Percentiles rank a stretch among this genome's conserved stretches.
These are phyloP conservation scores for Litsea cubeba DNA, from an alignment of 164 flowering plant genomes.

Conservation along the genomic window DNA sequence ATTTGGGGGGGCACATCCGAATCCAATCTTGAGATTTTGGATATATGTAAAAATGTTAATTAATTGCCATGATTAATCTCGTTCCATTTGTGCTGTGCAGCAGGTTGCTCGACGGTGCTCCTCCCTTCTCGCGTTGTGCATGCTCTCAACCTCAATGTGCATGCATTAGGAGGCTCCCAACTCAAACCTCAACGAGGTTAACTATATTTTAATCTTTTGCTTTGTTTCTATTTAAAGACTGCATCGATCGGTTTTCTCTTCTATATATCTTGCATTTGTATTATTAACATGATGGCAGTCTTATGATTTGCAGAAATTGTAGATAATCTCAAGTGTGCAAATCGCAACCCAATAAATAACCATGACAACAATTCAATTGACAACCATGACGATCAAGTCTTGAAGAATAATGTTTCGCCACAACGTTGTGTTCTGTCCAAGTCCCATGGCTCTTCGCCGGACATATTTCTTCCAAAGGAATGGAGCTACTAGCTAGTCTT, in stretches of 20 bases:
- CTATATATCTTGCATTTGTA: background rate
- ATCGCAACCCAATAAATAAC: constrained; percentile 6
- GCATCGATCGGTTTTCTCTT: background rate
- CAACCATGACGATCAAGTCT: constrained; percentile 17
- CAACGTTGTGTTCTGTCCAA: constrained; percentile 13
- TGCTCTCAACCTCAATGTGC: constrained; percentile 83
- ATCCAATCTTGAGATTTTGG: too few relatives aligned
- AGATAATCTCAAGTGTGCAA: constrained; percentile 12
- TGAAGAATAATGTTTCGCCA: background rate
- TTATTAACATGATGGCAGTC: background rate
- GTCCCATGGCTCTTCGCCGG: constrained; percentile 34
- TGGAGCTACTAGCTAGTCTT: constrained; percentile 12
- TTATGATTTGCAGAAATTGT: constrained; percentile 25
- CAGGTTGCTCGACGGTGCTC: constrained; percentile 73
- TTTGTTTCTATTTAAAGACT: background rate
- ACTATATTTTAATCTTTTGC: background rate
- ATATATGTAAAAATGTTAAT: too few relatives aligned
- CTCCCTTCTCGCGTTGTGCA: constrained; percentile 72
- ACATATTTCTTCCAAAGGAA: constrained; percentile 75
- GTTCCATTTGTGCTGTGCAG: constrained; percentile 6
- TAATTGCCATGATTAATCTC: background rate
- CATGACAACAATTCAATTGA: constrained; percentile 10
- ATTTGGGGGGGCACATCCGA: too few relatives aligned
- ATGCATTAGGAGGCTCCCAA: constrained; percentile 46
- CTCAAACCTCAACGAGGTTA: constrained; percentile 43